Evolutionary conservation across 1,284 basidiomycete genomes (phyloP).

Genomic region (Apiotrichum mycotoxinovorans): DNA sequence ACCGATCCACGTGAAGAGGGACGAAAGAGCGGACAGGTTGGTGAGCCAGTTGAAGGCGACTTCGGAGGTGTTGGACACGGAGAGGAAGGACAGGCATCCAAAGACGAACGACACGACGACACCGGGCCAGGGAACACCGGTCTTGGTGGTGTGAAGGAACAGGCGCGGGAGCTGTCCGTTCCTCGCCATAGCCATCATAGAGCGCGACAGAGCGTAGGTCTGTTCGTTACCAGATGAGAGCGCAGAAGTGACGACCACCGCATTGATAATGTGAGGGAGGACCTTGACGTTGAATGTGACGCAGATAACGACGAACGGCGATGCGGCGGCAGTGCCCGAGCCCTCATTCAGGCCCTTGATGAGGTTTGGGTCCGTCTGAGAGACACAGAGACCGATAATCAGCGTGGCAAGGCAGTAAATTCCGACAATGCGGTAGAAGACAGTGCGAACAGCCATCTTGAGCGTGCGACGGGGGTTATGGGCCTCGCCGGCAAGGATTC

Average conservation of each 20-base stretch:
- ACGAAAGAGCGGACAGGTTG: constrained; percentile 54
- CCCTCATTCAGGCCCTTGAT: constrained; percentile 56
- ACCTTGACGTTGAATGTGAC: constrained; percentile 66
- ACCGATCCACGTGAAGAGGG: constrained; percentile 73
- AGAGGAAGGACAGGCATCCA: constrained; percentile 53
- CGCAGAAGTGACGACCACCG: constrained; percentile 59
- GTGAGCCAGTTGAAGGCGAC: constrained; percentile 69
- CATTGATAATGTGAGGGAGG: constrained; percentile 64
- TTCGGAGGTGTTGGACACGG: constrained; percentile 58
- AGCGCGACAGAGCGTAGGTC: constrained; percentile 37
- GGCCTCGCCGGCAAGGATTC: constrained; percentile 51
- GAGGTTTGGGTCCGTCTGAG: constrained; percentile 39
- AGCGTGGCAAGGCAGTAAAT: constrained; percentile 54
- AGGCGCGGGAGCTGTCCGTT: constrained; percentile 57
- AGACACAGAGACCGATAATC: constrained; percentile 45
- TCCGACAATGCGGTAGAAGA: constrained; percentile 64
- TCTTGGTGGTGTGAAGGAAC: constrained; percentile 59
- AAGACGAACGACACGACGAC: constrained; percentile 67
- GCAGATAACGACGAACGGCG: constrained; percentile 72
- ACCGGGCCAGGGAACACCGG: constrained; percentile 64
- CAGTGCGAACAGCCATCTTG: constrained; percentile 65
- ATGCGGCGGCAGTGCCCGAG: constrained; percentile 60
- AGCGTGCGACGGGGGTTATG: constrained; percentile 66
- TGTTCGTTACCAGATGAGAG: constrained; percentile 31
- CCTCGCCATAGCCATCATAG: constrained; percentile 50